A percentile compares a stretch with the other conserved stretches of the same genome.
These are phyloP conservation scores for Ceratocystis alfenasii DNA, from an alignment of 2,329 filamentous ascomycete species.

Conservation along the genomic window DNA sequence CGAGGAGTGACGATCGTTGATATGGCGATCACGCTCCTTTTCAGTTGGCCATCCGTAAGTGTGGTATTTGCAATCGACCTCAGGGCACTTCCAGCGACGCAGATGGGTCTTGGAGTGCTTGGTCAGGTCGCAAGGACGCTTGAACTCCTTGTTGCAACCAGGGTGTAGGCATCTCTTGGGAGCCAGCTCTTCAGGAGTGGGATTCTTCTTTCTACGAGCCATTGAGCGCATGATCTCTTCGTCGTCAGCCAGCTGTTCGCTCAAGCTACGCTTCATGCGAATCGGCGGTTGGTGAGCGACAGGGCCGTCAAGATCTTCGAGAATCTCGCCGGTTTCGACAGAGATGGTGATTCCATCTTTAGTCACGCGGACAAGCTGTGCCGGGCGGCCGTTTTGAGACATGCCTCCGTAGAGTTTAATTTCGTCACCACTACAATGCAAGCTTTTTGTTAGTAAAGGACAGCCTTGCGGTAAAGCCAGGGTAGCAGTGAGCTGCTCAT, in stretches of 20 bases:
- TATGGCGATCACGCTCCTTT: conserved; percentile 91
- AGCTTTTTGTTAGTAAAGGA: conserved; percentile 26
- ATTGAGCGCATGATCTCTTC: conserved; percentile 81
- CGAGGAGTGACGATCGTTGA: conserved; percentile 87
- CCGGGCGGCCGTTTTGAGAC: conserved; percentile 66
- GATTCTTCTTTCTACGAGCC: conserved; percentile 91
- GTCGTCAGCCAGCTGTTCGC: conserved; percentile 61
- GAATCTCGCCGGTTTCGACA: conserved; percentile 55
- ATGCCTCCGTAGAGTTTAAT: conserved; percentile 73
- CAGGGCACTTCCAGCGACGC: conserved; percentile 85
- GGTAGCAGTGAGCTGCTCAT: not conserved
- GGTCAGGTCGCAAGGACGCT: conserved; percentile 89
- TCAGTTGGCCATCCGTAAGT: conserved; percentile 89
- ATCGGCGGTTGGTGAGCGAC: conserved; percentile 35
- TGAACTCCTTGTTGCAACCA: conserved; percentile 82
- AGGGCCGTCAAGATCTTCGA: conserved; percentile 38
- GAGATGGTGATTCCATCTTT: conserved; percentile 71
- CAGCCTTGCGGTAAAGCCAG: not conserved
- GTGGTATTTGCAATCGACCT: conserved; percentile 76
- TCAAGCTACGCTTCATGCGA: conserved; percentile 53
- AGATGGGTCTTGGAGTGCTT: conserved; percentile 98
- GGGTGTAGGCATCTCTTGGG: conserved; percentile 64
- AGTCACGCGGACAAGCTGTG: conserved; percentile 71
- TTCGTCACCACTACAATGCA: conserved; percentile 43
- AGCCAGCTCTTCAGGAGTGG: conserved; percentile 69